Base-by-base conservation (phyloP, 768 basidiomycete genomes). In the Royoungia palumana region DNA sequence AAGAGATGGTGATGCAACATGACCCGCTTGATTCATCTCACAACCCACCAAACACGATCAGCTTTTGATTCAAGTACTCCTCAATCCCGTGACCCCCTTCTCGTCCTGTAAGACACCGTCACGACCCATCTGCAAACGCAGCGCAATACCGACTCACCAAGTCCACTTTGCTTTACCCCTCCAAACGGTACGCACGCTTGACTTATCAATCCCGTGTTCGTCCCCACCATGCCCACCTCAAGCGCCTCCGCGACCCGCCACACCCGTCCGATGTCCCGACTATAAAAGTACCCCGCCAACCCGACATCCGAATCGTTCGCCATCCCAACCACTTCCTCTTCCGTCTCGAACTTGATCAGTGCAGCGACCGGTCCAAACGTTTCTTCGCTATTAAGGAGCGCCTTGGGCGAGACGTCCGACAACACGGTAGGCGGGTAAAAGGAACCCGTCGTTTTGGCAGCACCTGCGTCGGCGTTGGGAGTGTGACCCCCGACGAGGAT, bases 161-260 rank as follows among this genome's bases (percentile, higher is more conserved):
- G 64, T 12, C 93, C 94, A 60, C 89, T 91, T 74, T 96, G 89
- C 70, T 94, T 93, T 41, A 94, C 72, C 8, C 93, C 93, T 20
- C 94, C 93, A 59, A 95, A 94, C 17, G 92, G 91, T 72, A 92
- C 84, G 13, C 74, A 74, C 22, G 85, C 86, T 65, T 86, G 82
- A 49, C 85, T 88, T 61, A 95, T 80, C 47, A 84, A 43, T 4
- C 87, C 87, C 1, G 89, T 89, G 68, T 94, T 94, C 41, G 79
- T 75, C 27, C 89, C 90, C 20, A 94, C 90, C 83, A 86, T 97
- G 5, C 94, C 95, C 6, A 94, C 92, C 69, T 99, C 92, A 24
- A 98, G 74, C 56, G 78, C 86, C 73, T 96, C 96, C 14, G 94
- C 92, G 16, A 99, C 94, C 35, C 95, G 80, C 89, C 91, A 97